phyloP scores from a whole-genome alignment of 164 flowering plant genomes.

The Malania oleifera region DNA sequence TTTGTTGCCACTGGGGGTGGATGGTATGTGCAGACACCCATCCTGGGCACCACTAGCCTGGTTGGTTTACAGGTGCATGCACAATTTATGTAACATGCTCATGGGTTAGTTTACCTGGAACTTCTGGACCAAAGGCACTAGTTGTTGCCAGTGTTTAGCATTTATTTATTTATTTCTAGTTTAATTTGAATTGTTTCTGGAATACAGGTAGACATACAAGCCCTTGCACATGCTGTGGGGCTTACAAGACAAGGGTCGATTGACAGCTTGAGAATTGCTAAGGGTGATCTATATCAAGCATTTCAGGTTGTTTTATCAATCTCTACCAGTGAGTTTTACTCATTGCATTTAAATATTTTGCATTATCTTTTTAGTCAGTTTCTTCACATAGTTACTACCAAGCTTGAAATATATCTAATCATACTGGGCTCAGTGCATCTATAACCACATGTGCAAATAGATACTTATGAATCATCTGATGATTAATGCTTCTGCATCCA shows the following conservation, averaged over 20 bases:
- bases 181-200: constrained; percentile 1
- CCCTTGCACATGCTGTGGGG: constrained; percentile 98
- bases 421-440: too few species aligned
- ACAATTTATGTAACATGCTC: neutral
- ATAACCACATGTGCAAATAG: too few species aligned
- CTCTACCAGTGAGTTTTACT: neutral
- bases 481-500: too few species aligned
- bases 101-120: neutral
- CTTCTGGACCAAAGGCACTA: neutral
- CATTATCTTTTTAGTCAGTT: neutral
- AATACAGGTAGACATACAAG: constrained; percentile 92
- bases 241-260: constrained; percentile 96
- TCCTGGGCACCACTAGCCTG: too few species aligned
- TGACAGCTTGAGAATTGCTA: constrained; percentile 86
- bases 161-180: neutral
- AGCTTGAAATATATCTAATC: too few species aligned
- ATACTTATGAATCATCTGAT: too few species aligned
- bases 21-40: neutral
- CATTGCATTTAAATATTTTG: neutral
- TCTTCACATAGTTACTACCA: too few species aligned
- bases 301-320: constrained; percentile 59
- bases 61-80: neutral
- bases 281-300: constrained; percentile 83
- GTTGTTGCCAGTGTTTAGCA: neutral
- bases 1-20: neutral